Base-by-base conservation (phyloP, 257 asterid species). In the Asclepias syriaca region DNA sequence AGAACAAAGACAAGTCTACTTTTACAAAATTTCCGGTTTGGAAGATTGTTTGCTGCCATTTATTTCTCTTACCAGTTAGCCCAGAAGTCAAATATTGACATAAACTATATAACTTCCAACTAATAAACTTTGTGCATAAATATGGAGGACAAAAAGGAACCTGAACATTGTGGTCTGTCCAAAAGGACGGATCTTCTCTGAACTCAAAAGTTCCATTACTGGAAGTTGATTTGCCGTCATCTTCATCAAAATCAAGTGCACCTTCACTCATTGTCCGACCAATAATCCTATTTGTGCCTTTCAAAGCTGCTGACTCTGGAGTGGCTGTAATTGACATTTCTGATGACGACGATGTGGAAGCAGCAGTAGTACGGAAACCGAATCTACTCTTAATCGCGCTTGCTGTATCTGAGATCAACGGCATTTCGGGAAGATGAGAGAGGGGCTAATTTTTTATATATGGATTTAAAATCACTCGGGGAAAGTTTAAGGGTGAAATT, bases 361-460 rank as follows among this genome's bases (percentile, higher is more conserved):
- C 40, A 72, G 61, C 43, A 55, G 61, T 32, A 65, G 45, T 24
- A n/a, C 63, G 61, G 84, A 73, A 86, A 1, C 97, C 85, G 73
- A 89, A 83, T 48, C 95, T 81, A 74, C 85, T 63, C 77, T 85
- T 89, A 55, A 85, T 72, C n/a, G 97, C 88, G 64, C 89, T 85
- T 66, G 83, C 80, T 5, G 95, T 78, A 24, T 85, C 96, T 0
- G 91, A 74, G 60, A 82, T 79, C 59, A 83, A 75, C 77, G 97
- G 90, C 90, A 87, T 90, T 72, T 29, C 19, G 18, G 11, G 34
- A 59, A 39, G 1, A 27, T 2, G 15, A 19, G 2, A 21, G 56
- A 43, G 65, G 21, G 56, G 6, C 12, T 10, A 1, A 14, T 58
- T 39, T 73, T 27, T 1, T 46, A 37, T 37, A 18, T 72, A 55